phyloP scores from a whole-genome alignment of 768 basidiomycete species.

The Inosperma sp. region DNA sequence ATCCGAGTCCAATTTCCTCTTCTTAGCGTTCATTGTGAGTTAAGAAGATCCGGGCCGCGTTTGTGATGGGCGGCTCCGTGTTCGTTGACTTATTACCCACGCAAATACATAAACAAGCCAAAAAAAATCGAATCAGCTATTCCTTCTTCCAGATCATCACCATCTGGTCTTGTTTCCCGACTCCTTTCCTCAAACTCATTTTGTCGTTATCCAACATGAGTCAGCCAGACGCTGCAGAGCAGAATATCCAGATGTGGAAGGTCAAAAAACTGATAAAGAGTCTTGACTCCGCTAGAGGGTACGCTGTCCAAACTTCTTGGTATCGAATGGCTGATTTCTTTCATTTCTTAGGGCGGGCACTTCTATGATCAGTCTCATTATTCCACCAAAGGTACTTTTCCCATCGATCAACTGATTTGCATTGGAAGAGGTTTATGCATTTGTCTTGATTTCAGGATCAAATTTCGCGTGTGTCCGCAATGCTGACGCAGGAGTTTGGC shows the following conservation, averaged over 20 bases:
- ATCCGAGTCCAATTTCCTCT: constrained; percentile 36
- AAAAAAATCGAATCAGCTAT: constrained; percentile 18
- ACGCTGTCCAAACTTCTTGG: constrained; percentile 1
- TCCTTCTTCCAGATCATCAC: constrained; percentile 20
- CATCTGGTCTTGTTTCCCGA: constrained; percentile 26
- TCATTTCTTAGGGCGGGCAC: constrained; percentile 71
- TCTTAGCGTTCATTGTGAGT: constrained; percentile 27
- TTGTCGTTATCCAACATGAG: constrained; percentile 56
- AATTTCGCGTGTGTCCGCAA: constrained; percentile 88
- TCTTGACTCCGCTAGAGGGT: constrained; percentile 92
- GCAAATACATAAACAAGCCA: constrained; percentile 31
- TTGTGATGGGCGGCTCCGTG: too few species aligned
- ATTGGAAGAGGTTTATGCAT: constrained; percentile 8
- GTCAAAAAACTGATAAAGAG: constrained; percentile 99
- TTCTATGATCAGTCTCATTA: constrained; percentile 97
- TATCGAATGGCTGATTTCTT: constrained; percentile 22
- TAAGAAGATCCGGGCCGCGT: constrained; percentile 3
- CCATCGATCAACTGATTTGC: constrained; percentile 14
- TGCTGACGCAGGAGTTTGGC: constrained; percentile 98
- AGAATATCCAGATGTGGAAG: constrained; percentile 98
- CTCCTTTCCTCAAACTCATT: constrained; percentile 28
- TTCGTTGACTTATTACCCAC: too few species aligned
- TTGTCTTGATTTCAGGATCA: constrained; percentile 55
- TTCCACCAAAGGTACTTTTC: constrained; percentile 78
- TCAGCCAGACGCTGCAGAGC: constrained; percentile 75